Evolutionary conservation across 2,329 filamentous ascomycete species (phyloP), one percentile per base, ranked within the genome.

Genomic region (Aspergillus sergii): DNA sequence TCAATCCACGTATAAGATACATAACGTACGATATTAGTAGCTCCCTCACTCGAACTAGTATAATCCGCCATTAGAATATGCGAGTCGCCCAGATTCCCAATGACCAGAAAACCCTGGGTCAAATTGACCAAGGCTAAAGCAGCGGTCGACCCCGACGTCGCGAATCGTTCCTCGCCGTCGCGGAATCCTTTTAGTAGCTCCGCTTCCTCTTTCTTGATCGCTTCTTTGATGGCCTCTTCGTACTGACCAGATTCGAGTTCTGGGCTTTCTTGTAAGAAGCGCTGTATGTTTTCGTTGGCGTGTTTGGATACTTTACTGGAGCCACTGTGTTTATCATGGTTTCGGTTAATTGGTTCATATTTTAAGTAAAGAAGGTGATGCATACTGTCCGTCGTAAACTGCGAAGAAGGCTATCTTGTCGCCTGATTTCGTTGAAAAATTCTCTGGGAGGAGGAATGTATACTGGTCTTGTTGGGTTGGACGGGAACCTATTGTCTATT

Each of bases 41-140:
- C 30, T 23, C 41, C 14, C 26, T 19, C 34, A 16, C 11, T 34
- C 11, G 11, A 34, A 9, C 30, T 5, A 12, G 48, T n/a, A 21
- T 57, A 28, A 28, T 63, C 61, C 2, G 21, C 57, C 32, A 63
- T 8, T 6, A 63, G 19, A 30, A 59, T 45, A 58, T 63, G 57
- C 39, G 60, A 65, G 54, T 65, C 63, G 1, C 63, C 63, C 28
- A 65, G 14, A 36, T 65, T 65, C 14, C 60, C 63, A 4, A 60
- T 54, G 1, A 65, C 60, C 51, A 65, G n/a, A 9, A 63, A 28
- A 0, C 60, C 60, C 11, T 36, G 39, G 5, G 23, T 60, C 39
- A 64, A 23, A 45, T 64, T 58, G 26, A 64, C 14, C 14, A 64
- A 7, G 5, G 34, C 51, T 11, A 64, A 21, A 3, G 60, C 21